A percentile compares a stretch with the other conserved stretches of the same genome.
These are phyloP conservation scores for Litchi chinensis DNA, from an alignment of 345 rosid species.

Conservation along the genomic window DNA sequence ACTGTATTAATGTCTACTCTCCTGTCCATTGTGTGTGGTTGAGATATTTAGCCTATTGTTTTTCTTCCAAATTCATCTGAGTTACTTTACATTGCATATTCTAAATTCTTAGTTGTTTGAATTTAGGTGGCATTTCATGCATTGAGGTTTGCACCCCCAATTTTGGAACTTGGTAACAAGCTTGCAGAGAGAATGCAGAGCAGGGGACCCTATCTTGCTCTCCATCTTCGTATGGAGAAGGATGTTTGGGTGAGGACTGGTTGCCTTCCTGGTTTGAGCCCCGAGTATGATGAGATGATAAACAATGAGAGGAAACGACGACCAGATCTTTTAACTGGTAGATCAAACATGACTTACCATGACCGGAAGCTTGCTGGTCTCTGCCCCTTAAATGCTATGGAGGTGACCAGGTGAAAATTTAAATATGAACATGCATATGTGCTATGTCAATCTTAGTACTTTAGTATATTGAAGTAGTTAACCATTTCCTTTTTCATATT, in stretches of 20 bases:
- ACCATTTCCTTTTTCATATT: neutral
- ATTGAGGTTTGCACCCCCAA: slow-evolving; percentile 62
- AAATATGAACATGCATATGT: neutral
- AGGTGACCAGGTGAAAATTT: slow-evolving; percentile 71
- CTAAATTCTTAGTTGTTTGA: slow-evolving; percentile 12
- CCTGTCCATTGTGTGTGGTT: neutral
- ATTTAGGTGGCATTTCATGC: slow-evolving; percentile 88
- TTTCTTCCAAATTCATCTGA: neutral
- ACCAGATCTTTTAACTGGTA: slow-evolving; percentile 90
- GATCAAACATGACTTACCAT: slow-evolving; percentile 78
- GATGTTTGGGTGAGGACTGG: slow-evolving; percentile 98
- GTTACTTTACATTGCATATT: neutral
- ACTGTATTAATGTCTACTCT: neutral
- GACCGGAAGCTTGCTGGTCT: slow-evolving; percentile 85
- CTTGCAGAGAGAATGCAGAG: slow-evolving; percentile 79
- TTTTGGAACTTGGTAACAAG: slow-evolving; percentile 74
- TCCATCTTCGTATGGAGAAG: slow-evolving; percentile 89
- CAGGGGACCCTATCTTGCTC: slow-evolving; percentile 87
- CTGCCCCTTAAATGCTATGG: slow-evolving; percentile 88
- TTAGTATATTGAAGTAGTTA: neutral
- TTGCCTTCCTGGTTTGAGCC: slow-evolving; percentile 84
- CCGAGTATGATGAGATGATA: slow-evolving; percentile 71
- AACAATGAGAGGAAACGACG: slow-evolving; percentile 67
- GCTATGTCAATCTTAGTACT: neutral
- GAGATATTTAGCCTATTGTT: neutral